Evolutionary conservation across 805 yeast genomes (phyloP).

Genomic region (Zygoascus ofunaensis): DNA sequence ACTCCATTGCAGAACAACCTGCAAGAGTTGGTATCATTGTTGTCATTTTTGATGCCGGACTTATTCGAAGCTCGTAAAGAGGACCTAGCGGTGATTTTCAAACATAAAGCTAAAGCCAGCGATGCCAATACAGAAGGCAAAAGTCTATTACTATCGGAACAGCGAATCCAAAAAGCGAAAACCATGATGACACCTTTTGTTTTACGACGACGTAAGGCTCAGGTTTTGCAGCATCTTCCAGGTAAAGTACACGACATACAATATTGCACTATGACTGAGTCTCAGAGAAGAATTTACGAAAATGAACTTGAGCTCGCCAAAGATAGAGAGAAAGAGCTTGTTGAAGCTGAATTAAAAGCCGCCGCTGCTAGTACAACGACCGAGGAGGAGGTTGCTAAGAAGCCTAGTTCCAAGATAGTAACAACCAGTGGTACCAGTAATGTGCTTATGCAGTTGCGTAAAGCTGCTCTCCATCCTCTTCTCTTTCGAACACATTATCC

Average conservation of each 20-base stretch:
- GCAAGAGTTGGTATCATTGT: conserved; percentile 77
- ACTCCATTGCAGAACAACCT: conserved; percentile 94
- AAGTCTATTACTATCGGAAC: conserved; percentile 69
- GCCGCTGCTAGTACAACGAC: conserved; percentile 3
- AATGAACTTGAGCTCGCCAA: conserved; percentile 39
- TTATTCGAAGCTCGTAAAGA: conserved; percentile 74
- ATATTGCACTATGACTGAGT: conserved; percentile 51
- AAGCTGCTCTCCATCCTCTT: conserved; percentile 88
- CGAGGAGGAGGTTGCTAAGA: conserved; percentile 24
- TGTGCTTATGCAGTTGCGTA: conserved; percentile 78
- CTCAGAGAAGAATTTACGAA: conserved; percentile 53
- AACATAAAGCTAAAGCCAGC: conserved; percentile 73
- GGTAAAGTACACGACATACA: conserved; percentile 56
- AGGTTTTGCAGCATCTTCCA: conserved; percentile 85
- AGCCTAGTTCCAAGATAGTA: background rate
- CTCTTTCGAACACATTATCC: conserved; percentile 60
- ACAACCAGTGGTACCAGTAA: conserved; percentile 29
- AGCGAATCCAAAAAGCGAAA: conserved; percentile 87
- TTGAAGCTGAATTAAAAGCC: background rate
- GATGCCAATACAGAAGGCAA: conserved; percentile 40
- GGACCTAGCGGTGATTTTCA: conserved; percentile 72
- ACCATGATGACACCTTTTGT: conserved; percentile 99
- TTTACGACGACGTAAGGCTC: conserved; percentile 81
- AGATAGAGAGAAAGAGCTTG: conserved; percentile 14
- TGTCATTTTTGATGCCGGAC: conserved; percentile 83